A percentile compares a stretch with the other conserved stretches of the same genome.
Conservation (phyloP, 2,329 filamentous ascomycete genomes). For the Penicillium sp. region DNA sequence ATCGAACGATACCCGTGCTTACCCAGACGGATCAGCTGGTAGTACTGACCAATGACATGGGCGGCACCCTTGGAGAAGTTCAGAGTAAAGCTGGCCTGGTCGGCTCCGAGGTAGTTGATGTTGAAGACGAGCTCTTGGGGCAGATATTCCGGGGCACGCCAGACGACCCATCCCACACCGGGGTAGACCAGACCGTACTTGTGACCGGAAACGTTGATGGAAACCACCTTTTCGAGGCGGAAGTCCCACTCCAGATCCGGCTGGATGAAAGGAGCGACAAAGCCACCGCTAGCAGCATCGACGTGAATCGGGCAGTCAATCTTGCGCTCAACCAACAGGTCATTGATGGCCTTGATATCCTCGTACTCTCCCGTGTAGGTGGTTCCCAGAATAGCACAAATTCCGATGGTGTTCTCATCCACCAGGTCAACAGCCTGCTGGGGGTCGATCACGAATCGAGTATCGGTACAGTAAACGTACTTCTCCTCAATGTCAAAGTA, state of each 20-base stretch:
- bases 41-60: slow-evolving; percentile 96
- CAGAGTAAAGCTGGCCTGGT: slow-evolving; percentile 92
- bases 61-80: slow-evolving; percentile 97
- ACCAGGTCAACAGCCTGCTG: slow-evolving; percentile 62
- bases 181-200: slow-evolving; percentile 83
- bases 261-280: slow-evolving; percentile 87
- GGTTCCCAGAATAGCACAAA: slow-evolving; percentile 86
- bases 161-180: slow-evolving; percentile 91
- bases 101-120: slow-evolving; percentile 97
- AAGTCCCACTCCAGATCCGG: slow-evolving; percentile 91
- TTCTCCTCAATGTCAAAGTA: slow-evolving; percentile 95
- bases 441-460: slow-evolving; percentile 66
- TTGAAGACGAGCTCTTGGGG: slow-evolving; percentile 96
- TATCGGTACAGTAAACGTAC: slow-evolving; percentile 65
- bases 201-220: slow-evolving; percentile 93
- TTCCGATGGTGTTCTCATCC: slow-evolving; percentile 80
- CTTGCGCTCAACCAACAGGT: slow-evolving; percentile 72
- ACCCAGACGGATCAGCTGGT: slow-evolving; percentile 92
- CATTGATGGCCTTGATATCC: slow-evolving; percentile 88
- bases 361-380: slow-evolving; percentile 97
- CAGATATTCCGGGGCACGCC: slow-evolving; percentile 79
- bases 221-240: slow-evolving; percentile 81
- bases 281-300: slow-evolving; percentile 88
- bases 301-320: slow-evolving; percentile 89
- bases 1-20: slow-evolving; percentile 90